A percentile compares a stretch with the other conserved stretches of the same genome.
These are phyloP conservation scores for Grigorovia humatica DNA, from an alignment of 805 yeast species.

Conservation along the genomic window DNA sequence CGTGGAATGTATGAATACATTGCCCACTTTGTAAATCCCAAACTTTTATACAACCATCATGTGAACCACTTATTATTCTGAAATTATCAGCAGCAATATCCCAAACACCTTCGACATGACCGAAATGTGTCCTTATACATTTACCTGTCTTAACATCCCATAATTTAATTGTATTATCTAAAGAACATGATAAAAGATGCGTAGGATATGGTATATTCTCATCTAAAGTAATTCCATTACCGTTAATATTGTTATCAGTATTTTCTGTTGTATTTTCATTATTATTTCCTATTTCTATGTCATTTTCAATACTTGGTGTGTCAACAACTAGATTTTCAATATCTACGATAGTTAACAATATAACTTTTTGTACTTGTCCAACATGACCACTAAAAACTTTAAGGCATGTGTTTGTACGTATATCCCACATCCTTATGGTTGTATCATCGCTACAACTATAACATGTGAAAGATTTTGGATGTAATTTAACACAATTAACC, in stretches of 20 bases:
- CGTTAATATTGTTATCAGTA: neutral
- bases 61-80: constrained; percentile 89
- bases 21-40: constrained; percentile 96
- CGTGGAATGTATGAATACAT: constrained; percentile 87
- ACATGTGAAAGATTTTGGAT: constrained; percentile 64
- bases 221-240: constrained; percentile 8
- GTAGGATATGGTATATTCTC: constrained; percentile 48
- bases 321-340: constrained; percentile 41
- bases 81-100: constrained; percentile 92
- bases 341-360: constrained; percentile 71
- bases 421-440: constrained; percentile 91
- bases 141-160: constrained; percentile 86
- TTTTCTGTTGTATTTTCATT: constrained; percentile 5
- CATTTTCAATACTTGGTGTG: constrained; percentile 5
- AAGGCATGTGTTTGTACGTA: constrained; percentile 67
- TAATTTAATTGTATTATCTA: constrained; percentile 85
- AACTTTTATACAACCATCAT: constrained; percentile 80
- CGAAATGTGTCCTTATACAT: constrained; percentile 90
- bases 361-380: constrained; percentile 87
- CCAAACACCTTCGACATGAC: constrained; percentile 98
- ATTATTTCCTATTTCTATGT: neutral
- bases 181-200: constrained; percentile 74
- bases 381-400: constrained; percentile 79
- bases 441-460: constrained; percentile 88
- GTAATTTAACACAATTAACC: constrained; percentile 85